Evolutionary conservation across 2,329 filamentous ascomycete species (phyloP).

Genomic region (Harringtonia lauricola): DNA sequence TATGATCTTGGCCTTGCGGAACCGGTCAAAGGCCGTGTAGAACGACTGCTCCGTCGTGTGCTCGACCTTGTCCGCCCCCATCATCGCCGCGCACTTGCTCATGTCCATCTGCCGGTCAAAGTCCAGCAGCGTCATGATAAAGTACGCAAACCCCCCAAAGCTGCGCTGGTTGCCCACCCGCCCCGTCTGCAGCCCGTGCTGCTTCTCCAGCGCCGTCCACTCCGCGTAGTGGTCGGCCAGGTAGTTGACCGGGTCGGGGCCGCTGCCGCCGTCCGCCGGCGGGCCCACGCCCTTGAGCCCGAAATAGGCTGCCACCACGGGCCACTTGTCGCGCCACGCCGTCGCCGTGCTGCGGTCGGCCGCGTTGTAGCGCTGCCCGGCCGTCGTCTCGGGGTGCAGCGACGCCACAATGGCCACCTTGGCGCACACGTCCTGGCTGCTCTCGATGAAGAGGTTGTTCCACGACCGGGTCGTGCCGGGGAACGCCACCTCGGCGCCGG

Average conservation of each 20-base stretch:
- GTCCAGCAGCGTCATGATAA: conserved; percentile 23
- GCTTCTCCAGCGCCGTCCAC: conserved; percentile 21
- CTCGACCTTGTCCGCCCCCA: conserved; percentile 19
- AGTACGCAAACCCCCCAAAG: conserved; percentile 18
- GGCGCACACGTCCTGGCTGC: conserved; percentile 26
- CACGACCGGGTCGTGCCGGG: conserved; percentile 24
- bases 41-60: conserved; percentile 18
- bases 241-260: conserved; percentile 20
- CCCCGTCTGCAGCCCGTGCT: conserved; percentile 19
- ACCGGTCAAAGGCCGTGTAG: conserved; percentile 22
- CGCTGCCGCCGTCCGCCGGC: conserved; percentile 15
- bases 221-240: conserved; percentile 19
- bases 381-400: conserved; percentile 25
- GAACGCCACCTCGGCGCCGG: conserved; percentile 24
- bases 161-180: conserved; percentile 20
- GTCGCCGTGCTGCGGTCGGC: conserved; percentile 24
- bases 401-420: conserved; percentile 27
- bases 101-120: conserved; percentile 24
- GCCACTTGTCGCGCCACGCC: conserved; percentile 32
- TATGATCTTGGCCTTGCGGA: conserved; percentile 21
- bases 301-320: conserved; percentile 32
- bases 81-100: conserved; percentile 19
- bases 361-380: conserved; percentile 27
- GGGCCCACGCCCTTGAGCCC: conserved; percentile 27
- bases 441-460: conserved; percentile 26